These are phyloP conservation scores for Bretschneidera sinensis DNA, from an alignment of 345 rosid species.

Conservation along the genomic window DNA sequence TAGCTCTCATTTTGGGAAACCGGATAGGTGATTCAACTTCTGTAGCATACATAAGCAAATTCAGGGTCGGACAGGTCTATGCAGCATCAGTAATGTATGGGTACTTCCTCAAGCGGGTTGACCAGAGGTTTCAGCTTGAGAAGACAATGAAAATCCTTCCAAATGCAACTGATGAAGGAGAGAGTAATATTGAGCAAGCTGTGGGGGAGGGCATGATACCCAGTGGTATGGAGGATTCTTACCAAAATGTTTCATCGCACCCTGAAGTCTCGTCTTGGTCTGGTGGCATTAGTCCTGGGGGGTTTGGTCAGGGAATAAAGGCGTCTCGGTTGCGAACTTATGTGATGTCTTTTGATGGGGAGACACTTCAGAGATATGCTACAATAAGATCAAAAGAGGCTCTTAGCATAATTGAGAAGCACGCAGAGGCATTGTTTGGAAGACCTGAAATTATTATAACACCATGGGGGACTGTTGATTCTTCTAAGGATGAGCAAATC, in stretches of 20 bases:
- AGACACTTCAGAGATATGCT: slow-evolving; percentile 88
- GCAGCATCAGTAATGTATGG: slow-evolving; percentile 99
- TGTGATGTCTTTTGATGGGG: slow-evolving; percentile 91
- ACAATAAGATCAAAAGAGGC: slow-evolving; percentile 93
- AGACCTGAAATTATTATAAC: slow-evolving; percentile 75
- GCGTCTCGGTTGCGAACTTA: slow-evolving; percentile 66
- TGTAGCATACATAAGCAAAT: slow-evolving; percentile 75
- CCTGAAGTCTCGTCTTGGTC: slow-evolving; percentile 57
- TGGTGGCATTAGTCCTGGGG: slow-evolving; percentile 52
- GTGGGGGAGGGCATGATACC: slow-evolving; percentile 31
- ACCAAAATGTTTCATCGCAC: slow-evolving; percentile 42
- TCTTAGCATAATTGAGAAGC: slow-evolving; percentile 86
- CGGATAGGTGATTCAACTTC: slow-evolving; percentile 49
- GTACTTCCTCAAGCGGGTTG: slow-evolving; percentile 88
- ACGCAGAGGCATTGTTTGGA: slow-evolving; percentile 92
- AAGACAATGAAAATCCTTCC: slow-evolving; percentile 87
- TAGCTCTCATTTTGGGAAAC: slow-evolving; percentile 73
- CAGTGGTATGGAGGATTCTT: slow-evolving; percentile 22
- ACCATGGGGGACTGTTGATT: slow-evolving; percentile 61
- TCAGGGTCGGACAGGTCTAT: slow-evolving; percentile 92
- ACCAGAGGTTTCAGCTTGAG: slow-evolving; percentile 95
- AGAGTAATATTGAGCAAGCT: slow-evolving; percentile 23
- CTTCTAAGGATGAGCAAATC: slow-evolving; percentile 66
- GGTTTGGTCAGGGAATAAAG: slow-evolving; percentile 55
- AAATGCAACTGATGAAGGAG: slow-evolving; percentile 30